Evolutionary conservation across 2,329 filamentous ascomycete genomes (phyloP).

Genomic region (Neonectria hederae): DNA sequence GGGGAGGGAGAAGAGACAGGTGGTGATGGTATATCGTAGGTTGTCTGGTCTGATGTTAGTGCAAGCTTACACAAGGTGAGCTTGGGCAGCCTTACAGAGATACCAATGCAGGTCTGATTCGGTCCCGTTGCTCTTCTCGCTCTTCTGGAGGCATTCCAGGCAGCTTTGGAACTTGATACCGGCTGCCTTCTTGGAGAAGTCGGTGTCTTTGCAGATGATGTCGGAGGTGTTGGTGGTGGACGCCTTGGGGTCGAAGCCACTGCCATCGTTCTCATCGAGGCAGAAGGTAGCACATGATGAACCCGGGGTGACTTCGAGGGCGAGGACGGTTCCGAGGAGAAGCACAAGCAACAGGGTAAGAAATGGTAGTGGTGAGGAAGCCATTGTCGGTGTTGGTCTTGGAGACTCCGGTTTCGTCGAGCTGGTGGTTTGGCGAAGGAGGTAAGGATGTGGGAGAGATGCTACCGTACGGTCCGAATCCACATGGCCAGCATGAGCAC

Average conservation of each 20-base stretch:
- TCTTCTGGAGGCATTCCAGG: slow-evolving; percentile 57
- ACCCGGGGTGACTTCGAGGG: slow-evolving; percentile 59
- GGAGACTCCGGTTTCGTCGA: neutral
- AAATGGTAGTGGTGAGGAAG: slow-evolving; percentile 2
- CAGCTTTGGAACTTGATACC: slow-evolving; percentile 61
- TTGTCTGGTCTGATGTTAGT: slow-evolving; percentile 53
- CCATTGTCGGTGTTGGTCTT: slow-evolving; percentile 3
- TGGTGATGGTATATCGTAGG: slow-evolving; percentile 57
- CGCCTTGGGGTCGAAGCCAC: slow-evolving; percentile 47
- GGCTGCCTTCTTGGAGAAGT: slow-evolving; percentile 48
- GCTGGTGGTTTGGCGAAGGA: neutral
- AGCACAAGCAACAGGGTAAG: slow-evolving; percentile 2
- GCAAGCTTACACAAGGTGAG: neutral
- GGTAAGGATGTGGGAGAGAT: slow-evolving; percentile 4
- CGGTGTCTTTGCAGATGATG: slow-evolving; percentile 56
- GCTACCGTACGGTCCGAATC: slow-evolving; percentile 11
- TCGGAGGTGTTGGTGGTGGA: slow-evolving; percentile 57
- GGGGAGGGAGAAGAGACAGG: slow-evolving; percentile 55
- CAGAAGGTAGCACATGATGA: slow-evolving; percentile 62
- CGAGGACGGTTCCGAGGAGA: slow-evolving; percentile 27
- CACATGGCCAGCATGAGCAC: slow-evolving; percentile 19
- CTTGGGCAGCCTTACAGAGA: slow-evolving; percentile 53
- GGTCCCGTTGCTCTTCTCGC: slow-evolving; percentile 49
- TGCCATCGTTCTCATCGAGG: slow-evolving; percentile 49
- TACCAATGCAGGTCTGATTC: slow-evolving; percentile 58